Evolutionary conservation across 306 rosid genomes (phyloP).

Genomic region (Carpinus viminea): DNA sequence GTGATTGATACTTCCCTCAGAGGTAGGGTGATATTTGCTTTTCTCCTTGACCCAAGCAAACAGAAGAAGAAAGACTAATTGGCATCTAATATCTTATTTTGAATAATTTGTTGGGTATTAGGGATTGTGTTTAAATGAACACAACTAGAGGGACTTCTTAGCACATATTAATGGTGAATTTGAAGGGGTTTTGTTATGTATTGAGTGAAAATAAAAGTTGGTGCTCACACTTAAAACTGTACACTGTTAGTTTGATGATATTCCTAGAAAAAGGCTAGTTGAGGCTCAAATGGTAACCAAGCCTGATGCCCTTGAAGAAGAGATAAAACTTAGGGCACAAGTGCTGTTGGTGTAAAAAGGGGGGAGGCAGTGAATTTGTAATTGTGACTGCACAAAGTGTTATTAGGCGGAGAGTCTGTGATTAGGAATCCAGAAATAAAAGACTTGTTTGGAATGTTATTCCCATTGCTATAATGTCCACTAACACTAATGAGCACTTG

Average conservation of each 20-base stretch:
- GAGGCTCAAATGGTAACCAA: no score
- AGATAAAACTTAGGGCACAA: no score
- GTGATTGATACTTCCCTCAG: slow-evolving; percentile 76
- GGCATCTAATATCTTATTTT: neutral
- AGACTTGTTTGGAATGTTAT: neutral
- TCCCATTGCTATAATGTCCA: neutral
- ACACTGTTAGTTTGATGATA: no score
- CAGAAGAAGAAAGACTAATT: neutral
- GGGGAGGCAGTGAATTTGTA: no score
- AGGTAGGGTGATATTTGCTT: slow-evolving; percentile 43
- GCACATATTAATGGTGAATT: neutral
- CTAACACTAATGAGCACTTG: neutral
- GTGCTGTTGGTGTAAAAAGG: no score
- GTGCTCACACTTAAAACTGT: no score
- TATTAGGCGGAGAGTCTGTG: no score
- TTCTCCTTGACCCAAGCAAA: neutral
- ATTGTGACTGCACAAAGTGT: no score
- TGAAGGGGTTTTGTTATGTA: neutral
- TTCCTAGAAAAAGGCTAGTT: no score
- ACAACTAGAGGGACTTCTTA: neutral
- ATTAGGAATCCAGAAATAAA: no score
- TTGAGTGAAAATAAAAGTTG: no score
- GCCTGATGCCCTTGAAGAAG: no score
- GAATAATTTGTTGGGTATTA: neutral
- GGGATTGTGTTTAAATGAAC: neutral